Conservation (phyloP, 495 filamentous ascomycete genomes). For the Jackrogersella minutella region DNA sequence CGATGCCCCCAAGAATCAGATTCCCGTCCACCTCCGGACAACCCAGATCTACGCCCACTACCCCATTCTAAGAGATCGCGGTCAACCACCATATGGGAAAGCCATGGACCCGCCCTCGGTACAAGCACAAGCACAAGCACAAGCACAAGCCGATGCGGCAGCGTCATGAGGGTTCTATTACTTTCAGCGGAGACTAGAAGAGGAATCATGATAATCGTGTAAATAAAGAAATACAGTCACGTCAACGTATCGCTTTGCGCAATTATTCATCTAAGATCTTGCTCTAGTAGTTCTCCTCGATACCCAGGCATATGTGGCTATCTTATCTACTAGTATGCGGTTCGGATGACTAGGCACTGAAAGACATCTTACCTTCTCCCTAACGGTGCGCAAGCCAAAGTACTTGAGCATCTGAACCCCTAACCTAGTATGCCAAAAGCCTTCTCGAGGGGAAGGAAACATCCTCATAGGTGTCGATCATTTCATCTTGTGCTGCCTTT, state of each 20-base stretch:
- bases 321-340: too few relatives aligned
- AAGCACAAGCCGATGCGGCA: constrained; percentile 36
- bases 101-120: constrained; percentile 49
- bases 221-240: constrained; percentile 32
- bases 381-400: too few relatives aligned
- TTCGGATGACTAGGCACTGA: too few relatives aligned
- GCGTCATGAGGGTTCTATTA: constrained; percentile 25
- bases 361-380: too few relatives aligned
- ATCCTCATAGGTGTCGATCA: too few relatives aligned
- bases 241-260: constrained; percentile 2
- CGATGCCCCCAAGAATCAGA: constrained; percentile 75
- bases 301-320: not conserved
- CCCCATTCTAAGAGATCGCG: constrained; percentile 48
- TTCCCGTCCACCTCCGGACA: constrained; percentile 82
- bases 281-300: not conserved
- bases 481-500: too few relatives aligned
- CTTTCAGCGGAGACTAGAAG: not conserved
- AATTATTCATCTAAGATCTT: not conserved
- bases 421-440: too few relatives aligned
- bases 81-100: constrained; percentile 43
- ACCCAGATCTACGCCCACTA: constrained; percentile 77
- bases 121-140: constrained; percentile 38
- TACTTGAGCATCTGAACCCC: too few relatives aligned
- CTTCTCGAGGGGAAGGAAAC: too few relatives aligned
- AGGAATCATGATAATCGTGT: constrained; percentile 17